A percentile compares a stretch with the other conserved stretches of the same genome.
Conservation (phyloP, 163 green algal species). For the Scenedesmus sp. region DNA sequence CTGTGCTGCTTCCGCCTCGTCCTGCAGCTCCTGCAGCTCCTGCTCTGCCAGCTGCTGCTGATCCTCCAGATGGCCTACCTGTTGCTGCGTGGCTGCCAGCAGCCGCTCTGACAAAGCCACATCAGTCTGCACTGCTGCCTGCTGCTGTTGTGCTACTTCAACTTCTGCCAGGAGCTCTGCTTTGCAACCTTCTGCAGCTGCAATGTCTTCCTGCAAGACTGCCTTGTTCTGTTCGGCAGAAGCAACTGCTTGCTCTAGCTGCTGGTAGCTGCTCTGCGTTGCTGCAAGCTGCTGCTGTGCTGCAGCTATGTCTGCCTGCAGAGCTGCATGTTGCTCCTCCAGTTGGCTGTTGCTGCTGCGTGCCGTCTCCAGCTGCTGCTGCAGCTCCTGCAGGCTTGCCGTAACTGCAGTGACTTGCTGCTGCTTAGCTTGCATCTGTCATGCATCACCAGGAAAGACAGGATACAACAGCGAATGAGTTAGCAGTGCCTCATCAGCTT, state of each 20-base stretch:
- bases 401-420: not conserved
- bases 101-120: not conserved
- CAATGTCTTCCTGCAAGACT: not conserved
- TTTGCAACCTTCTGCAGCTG: not conserved
- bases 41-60: not conserved
- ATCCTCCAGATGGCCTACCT: not conserved
- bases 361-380: not conserved
- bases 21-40: not conserved
- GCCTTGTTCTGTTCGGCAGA: not conserved
- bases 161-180: not conserved
- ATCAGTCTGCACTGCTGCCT: not conserved
- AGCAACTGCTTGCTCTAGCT: slow-evolving; percentile 3
- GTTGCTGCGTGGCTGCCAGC: not conserved
- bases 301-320: not conserved
- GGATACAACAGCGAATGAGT: not conserved
- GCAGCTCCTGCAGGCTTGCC: not conserved
- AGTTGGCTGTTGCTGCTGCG: not conserved
- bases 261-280: not conserved
- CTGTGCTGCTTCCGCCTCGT: not conserved
- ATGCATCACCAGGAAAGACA: not conserved
- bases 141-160: not conserved
- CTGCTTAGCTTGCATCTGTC: not conserved
- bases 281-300: slow-evolving; percentile 4
- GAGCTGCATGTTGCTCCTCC: not conserved
- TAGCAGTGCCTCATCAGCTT: not conserved